These are phyloP conservation scores for Syncephalis fuscata DNA, from an alignment of 371 early-diverging fungal species.

Conservation along the genomic window DNA sequence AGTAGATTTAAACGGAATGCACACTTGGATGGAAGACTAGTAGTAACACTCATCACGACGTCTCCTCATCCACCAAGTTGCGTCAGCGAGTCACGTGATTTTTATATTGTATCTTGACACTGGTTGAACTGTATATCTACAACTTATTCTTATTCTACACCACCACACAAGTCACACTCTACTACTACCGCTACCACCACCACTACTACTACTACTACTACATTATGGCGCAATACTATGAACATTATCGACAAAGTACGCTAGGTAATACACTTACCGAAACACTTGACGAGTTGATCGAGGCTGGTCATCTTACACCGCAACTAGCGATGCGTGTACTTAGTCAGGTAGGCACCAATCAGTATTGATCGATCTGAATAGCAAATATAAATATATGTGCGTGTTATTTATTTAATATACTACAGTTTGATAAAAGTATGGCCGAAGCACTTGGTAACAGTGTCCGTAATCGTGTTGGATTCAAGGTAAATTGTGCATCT, in stretches of 20 bases:
- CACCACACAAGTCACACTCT: background rate
- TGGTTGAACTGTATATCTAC: too few relatives aligned
- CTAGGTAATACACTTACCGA: conserved; percentile 87
- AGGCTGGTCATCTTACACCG: conserved; percentile 80
- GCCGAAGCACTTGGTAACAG: conserved; percentile 48
- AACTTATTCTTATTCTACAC: too few relatives aligned
- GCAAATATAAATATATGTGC: background rate
- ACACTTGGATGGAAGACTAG: too few relatives aligned
- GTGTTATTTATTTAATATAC: background rate
- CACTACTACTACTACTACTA: background rate
- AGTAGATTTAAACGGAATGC: too few relatives aligned
- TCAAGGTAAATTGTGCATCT: conserved; percentile 25
- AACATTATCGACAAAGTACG: conserved; percentile 9
- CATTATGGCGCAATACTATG: conserved; percentile 8
- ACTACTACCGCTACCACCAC: background rate
- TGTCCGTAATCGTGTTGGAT: conserved; percentile 44
- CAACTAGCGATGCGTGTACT: conserved; percentile 89
- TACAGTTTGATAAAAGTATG: conserved; percentile 57
- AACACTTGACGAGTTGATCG: conserved; percentile 87
- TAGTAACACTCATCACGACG: too few relatives aligned
- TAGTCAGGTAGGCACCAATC: conserved; percentile 37
- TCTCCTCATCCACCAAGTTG: too few relatives aligned
- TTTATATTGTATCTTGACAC: too few relatives aligned
- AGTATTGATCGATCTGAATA: too few relatives aligned
- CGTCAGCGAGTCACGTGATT: too few relatives aligned